Evolutionary conservation across 495 filamentous ascomycete species (phyloP), one percentile per base, ranked within the genome.

Genomic region (Daldinia loculata): DNA sequence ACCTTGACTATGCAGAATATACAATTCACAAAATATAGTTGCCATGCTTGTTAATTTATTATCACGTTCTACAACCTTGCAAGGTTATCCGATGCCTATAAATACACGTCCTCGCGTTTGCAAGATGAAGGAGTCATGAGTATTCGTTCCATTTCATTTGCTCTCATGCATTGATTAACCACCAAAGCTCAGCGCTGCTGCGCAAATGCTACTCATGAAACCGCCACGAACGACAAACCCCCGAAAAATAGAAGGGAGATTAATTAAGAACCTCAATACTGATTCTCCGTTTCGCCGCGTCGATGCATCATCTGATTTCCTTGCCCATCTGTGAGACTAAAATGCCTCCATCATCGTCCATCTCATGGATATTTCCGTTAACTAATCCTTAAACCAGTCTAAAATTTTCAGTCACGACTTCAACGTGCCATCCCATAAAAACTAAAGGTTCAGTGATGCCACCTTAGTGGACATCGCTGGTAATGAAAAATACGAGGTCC

Each of bases 271-370:
- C 29, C 30, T 39, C 22, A 56, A 36, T 17, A 34, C 56, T 3
- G 7, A 52, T 66, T 48, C 39, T 39, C 65, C 65, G 7, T 62
- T 72, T 68, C 70, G 70, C 70, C 70, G 43, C 52, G n/a, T 68
- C 57, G 57, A 72, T 72, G 70, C 70, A 72, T 72, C 63, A 39
- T 43, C 15, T 53, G 51, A 67, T 60, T 24, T 24, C 50, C 26
- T 30, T 39, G 17, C 58, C 50, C 41, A 29, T 32, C 38, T 19
- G n/a, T 38, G 22, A 17, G 24, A 53, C 12, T 48, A 32, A 26
- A 30, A 53, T 39, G 12, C 8, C 41, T 24, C 41, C n/a, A 50
- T 55, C 67, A 51, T 38, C 41, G 14, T 19, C 55, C 29, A 27
- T 43, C 39, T 56, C 6, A 45, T 24, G 50, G 27, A 57, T 48